A percentile compares a stretch with the other conserved stretches of the same genome.
phyloP scores from a whole-genome alignment of 495 filamentous ascomycete genomes.

The Rhizodiscina lignyota region DNA sequence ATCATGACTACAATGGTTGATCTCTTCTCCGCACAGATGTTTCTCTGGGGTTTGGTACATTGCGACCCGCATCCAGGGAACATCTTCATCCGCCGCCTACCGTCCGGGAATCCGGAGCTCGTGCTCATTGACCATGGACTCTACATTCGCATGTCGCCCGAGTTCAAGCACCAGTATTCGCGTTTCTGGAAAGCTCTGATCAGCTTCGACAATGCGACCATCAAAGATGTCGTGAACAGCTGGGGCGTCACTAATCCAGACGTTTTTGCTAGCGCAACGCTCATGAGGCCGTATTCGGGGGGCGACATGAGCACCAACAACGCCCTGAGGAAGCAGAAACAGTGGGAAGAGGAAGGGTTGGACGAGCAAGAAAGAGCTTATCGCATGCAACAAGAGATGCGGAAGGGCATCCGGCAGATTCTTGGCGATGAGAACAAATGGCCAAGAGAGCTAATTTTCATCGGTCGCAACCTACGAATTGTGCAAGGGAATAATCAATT shows the following conservation, averaged over 20 bases:
- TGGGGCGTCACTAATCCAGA: slow-evolving; percentile 87
- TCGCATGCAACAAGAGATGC: slow-evolving; percentile 72
- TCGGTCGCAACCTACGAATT: slow-evolving; percentile 88
- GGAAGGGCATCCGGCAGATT: slow-evolving; percentile 67
- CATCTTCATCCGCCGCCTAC: slow-evolving; percentile 80
- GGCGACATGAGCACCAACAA: slow-evolving; percentile 50
- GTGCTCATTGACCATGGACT: slow-evolving; percentile 95
- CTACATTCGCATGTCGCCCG: slow-evolving; percentile 75
- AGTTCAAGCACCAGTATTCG: slow-evolving; percentile 78
- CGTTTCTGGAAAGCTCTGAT: slow-evolving; percentile 86
- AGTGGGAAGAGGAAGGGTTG: slow-evolving; percentile 25
- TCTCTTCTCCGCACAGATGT: slow-evolving; percentile 91
- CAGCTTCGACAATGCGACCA: slow-evolving; percentile 77
- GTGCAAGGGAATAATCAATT: slow-evolving; percentile 72
- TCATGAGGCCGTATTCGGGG: slow-evolving; percentile 80
- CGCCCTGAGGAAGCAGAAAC: slow-evolving; percentile 31
- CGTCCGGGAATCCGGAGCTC: slow-evolving; percentile 66
- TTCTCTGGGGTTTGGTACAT: slow-evolving; percentile 85
- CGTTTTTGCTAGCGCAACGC: slow-evolving; percentile 75
- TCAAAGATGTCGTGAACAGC: slow-evolving; percentile 45
- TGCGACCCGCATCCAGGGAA: slow-evolving; percentile 96
- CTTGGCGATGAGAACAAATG: slow-evolving; percentile 82
- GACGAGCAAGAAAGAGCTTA: slow-evolving; percentile 50
- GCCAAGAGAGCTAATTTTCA: slow-evolving; percentile 88
- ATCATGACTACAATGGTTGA: slow-evolving; percentile 95